These are phyloP conservation scores for Phylloporus scabripes DNA, from an alignment of 768 basidiomycete genomes.

Conservation along the genomic window DNA sequence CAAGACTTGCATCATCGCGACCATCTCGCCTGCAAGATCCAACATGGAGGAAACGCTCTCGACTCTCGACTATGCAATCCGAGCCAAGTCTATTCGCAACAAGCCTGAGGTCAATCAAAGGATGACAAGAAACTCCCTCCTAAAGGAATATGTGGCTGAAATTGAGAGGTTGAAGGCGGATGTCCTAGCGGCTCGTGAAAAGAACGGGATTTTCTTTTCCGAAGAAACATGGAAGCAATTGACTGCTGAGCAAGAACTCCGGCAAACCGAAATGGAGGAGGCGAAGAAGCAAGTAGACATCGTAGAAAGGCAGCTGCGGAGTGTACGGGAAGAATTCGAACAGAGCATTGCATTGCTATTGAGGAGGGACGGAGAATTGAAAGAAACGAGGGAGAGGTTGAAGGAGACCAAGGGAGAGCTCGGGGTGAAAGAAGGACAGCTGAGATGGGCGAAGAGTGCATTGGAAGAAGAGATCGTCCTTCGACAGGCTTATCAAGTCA, in stretches of 20 bases:
- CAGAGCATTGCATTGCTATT: conserved; percentile 76
- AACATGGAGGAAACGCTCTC: conserved; percentile 97
- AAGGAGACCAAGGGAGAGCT: conserved; percentile 49
- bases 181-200: conserved; percentile 85
- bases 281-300: conserved; percentile 78
- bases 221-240: conserved; percentile 88
- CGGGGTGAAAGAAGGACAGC: conserved; percentile 47
- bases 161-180: conserved; percentile 92
- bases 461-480: conserved; percentile 79
- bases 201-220: conserved; percentile 93
- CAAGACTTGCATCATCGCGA: conserved; percentile 97
- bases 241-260: conserved; percentile 67
- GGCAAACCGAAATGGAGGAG: conserved; percentile 74
- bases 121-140: conserved; percentile 84
- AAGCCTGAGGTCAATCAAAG: conserved; percentile 94
- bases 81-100: conserved; percentile 93
- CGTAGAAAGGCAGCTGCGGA: conserved; percentile 74
- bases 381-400: conserved; percentile 52
- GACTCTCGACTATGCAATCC: conserved; percentile 92
- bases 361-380: conserved; percentile 72
- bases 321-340: conserved; percentile 85
- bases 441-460: conserved; percentile 51
- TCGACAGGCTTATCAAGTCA: conserved; percentile 69
- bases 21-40: conserved; percentile 87
- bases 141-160: conserved; percentile 91